Evolutionary conservation across 208 protist genomes (phyloP).

Genomic region (Trypanosoma melophagium): DNA sequence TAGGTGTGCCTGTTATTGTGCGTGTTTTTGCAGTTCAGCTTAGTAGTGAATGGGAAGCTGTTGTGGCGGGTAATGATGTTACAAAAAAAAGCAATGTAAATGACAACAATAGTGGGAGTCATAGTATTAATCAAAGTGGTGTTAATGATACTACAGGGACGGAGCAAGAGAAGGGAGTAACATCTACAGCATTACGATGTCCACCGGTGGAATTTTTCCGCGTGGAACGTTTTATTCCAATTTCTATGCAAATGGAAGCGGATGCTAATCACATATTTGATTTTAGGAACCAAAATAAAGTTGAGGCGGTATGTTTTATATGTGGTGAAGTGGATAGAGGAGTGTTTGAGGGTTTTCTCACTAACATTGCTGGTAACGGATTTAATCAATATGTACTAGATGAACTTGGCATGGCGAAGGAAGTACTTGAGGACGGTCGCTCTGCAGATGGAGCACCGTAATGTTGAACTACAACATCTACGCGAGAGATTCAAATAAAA

Average conservation of each 20-base stretch:
- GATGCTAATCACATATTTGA: constrained; percentile 85
- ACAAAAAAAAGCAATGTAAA: not conserved
- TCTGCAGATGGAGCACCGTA: constrained; percentile 47
- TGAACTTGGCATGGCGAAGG: constrained; percentile 75
- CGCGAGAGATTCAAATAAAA: not conserved
- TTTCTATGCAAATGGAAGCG: constrained; percentile 88
- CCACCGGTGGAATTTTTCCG: constrained; percentile 68
- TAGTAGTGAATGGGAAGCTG: constrained; percentile 58
- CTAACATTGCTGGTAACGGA: constrained; percentile 45
- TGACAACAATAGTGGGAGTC: constrained; percentile 9
- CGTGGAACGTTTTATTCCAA: constrained; percentile 84
- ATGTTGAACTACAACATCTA: not conserved
- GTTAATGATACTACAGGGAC: not conserved
- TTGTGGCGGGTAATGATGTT: constrained; percentile 32
- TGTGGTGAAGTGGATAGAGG: constrained; percentile 67
- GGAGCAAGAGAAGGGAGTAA: not conserved
- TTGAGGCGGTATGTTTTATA: constrained; percentile 84
- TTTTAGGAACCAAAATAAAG: constrained; percentile 65
- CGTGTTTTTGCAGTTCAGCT: constrained; percentile 78
- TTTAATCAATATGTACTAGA: constrained; percentile 87
- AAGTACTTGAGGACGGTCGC: constrained; percentile 52
- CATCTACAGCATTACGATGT: constrained; percentile 2
- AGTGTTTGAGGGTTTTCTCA: constrained; percentile 62
- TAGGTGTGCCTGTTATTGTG: constrained; percentile 78
- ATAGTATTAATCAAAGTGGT: not conserved